Evolutionary conservation across 139 green algal species (phyloP), one percentile per base, ranked within the genome.

Genomic region (Limnomonas spitsbergensis): DNA sequence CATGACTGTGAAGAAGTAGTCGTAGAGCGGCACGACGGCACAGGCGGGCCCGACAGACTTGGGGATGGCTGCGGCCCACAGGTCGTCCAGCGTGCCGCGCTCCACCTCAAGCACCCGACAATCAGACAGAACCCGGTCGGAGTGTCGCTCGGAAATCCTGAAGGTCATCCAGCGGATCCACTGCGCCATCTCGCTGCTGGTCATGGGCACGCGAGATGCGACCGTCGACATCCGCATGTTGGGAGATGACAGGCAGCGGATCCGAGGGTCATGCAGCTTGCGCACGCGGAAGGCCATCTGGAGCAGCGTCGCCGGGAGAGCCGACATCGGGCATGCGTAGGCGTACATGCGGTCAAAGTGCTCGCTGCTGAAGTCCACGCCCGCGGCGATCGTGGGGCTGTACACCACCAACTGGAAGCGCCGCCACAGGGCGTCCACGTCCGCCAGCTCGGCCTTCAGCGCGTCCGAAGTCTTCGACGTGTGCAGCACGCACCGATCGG

Each of bases 201-300:
- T n/a, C n/a, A n/a, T n/a, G n/a, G n/a, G n/a, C n/a, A n/a, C n/a
- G n/a, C n/a, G n/a, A n/a, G n/a, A n/a, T 2, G 29, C 9, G 26
- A 39, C 24, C 26, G 66, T 73, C 9, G 40, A 14, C 31, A 31
- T 31, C 66, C 66, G 66, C 29, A 32, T 40, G 35, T 32, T 35
- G 2, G 69, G 38, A 32, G 38, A 24, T 3, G 69, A 37, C 37
- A 4, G 54, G 6, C 34, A 40, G 4, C 31, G 69, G 4, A 75
- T n/a, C 3, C 34, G 24, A 3, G 36, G 20, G 69, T 31, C 27
- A 3, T 4, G 24, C 6, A 75, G 38, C 3, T 53, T 26, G 4
- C 69, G 69, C 69, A 75, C 69, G 36, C 69, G 69, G 7, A 37
- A 37, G 2, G 36, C 54, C 69, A 75, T 75, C 38, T 75, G 69